A percentile compares a stretch with the other conserved stretches of the same genome.
Conservation (phyloP, 345 rosid species). For the Acer saccharum region DNA sequence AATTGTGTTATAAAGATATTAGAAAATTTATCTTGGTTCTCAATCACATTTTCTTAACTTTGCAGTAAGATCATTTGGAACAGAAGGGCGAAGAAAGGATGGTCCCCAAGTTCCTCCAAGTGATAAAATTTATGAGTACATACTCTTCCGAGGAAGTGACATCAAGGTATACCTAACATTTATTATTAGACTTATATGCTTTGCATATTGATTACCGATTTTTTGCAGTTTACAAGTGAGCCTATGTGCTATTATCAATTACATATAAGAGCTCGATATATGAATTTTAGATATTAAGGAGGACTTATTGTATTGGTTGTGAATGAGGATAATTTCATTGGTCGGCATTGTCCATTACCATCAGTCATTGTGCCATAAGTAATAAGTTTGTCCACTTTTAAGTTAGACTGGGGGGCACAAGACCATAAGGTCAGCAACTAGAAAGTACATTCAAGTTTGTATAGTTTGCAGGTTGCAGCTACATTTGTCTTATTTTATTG, state of each 20-base stretch:
- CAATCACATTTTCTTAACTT: slow-evolving; percentile 8
- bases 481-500: background rate
- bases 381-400: background rate
- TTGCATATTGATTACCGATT: background rate
- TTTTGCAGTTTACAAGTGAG: background rate
- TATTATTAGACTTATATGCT: background rate
- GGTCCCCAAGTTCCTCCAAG: slow-evolving; percentile 72
- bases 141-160: slow-evolving; percentile 76
- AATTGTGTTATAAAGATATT: background rate
- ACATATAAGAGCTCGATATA: background rate
- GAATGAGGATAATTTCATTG: background rate
- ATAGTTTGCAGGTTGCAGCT: slow-evolving; percentile 1
- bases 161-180: slow-evolving; percentile 51
- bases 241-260: background rate
- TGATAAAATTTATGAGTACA: slow-evolving; percentile 76
- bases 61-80: slow-evolving; percentile 77
- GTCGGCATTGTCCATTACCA: background rate
- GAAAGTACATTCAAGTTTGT: background rate
- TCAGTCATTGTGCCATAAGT: background rate
- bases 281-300: background rate
- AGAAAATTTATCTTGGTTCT: background rate
- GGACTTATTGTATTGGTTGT: background rate
- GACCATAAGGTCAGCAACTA: background rate
- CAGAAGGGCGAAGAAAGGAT: slow-evolving; percentile 78
- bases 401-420: background rate